phyloP scores from a whole-genome alignment of 306 rosid genomes.

The Benincasa hispida region DNA sequence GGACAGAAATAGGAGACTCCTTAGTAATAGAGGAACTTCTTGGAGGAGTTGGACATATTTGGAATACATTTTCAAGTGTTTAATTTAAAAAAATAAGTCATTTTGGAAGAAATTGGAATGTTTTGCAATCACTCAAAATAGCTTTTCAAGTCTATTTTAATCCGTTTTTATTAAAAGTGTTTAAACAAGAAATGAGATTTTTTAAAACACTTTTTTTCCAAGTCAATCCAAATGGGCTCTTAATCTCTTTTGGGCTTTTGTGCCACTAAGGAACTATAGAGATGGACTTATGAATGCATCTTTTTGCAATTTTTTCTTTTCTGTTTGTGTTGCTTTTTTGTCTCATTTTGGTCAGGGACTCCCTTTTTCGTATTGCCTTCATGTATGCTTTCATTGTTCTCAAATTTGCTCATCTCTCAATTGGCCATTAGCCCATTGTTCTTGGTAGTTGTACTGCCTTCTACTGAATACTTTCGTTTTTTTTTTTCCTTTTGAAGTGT shows the following conservation, averaged over 20 bases:
- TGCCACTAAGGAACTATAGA: background rate
- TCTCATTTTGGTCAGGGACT: background rate
- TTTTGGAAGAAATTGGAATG: no score
- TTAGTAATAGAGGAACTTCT: background rate
- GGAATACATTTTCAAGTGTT: no score
- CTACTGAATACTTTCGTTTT: constrained; percentile 2
- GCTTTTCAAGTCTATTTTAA: no score
- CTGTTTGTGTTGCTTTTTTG: no score
- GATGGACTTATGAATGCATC: background rate
- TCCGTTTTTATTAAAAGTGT: no score
- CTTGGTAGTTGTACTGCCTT: background rate
- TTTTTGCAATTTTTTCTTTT: background rate
- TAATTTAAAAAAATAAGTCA: no score
- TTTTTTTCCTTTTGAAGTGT: constrained; percentile 39
- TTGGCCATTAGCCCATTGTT: background rate
- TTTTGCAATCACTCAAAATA: no score
- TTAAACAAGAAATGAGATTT: no score
- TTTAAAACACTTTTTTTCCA: no score
- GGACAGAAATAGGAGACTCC: background rate
- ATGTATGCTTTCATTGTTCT: background rate
- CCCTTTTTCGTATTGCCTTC: background rate
- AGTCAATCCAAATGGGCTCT: no score
- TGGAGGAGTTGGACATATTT: background rate
- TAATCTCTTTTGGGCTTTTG: background rate
- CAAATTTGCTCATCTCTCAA: background rate